Evolutionary conservation across 495 filamentous ascomycete species (phyloP), one percentile per base, ranked within the genome.

Genomic region (Tuber umbilicatum): DNA sequence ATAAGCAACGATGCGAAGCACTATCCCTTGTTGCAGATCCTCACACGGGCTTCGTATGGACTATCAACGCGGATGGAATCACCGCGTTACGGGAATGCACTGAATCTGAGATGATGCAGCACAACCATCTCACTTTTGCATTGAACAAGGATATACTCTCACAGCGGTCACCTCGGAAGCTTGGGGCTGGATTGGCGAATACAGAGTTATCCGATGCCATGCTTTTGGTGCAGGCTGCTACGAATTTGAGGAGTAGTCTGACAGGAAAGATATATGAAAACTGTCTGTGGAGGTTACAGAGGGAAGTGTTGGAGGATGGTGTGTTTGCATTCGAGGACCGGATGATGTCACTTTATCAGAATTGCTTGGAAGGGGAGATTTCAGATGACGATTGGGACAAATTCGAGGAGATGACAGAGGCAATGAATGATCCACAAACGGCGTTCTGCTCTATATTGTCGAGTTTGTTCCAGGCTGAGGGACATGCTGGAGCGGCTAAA

Each of bases 1-100:
- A 99, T 80, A 93, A 90, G 75, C 90, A 92, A 75, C 87, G 94
- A 80, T 90, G 91, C 9, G 93, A 97, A 80, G 88, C 90, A 3
- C 82, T 97, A 55, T 89, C 92, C 5, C 84, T 98, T 43, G 88
- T 89, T 0, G 91, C 90, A 76, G 96, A 98, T 79, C 80, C 86
- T 1, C 85, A 89, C 60, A 85, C 85, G 17, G 89, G 90, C 45
- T 89, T 93, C 84, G 90, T 94, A 5, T 97, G 93, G 92, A 85
- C 93, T 39, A 85, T 95, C 43, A 90, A 91, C 70, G 88, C 93
- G 6, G 94, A 97, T 80, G 89, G 90, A 38, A 86, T 94, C 74
- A 90, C 91, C 35, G 87, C 91, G 12, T 86, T 99, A 71, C 87
- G 95, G 71, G 87, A 91, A 81, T 96, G 92, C 82, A 94, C 90